Percentiles rank a stretch among this genome's conserved stretches.
These are phyloP conservation scores for Taphrina flavorubra DNA, from an alignment of 1,139 yeast genomes.

Conservation along the genomic window DNA sequence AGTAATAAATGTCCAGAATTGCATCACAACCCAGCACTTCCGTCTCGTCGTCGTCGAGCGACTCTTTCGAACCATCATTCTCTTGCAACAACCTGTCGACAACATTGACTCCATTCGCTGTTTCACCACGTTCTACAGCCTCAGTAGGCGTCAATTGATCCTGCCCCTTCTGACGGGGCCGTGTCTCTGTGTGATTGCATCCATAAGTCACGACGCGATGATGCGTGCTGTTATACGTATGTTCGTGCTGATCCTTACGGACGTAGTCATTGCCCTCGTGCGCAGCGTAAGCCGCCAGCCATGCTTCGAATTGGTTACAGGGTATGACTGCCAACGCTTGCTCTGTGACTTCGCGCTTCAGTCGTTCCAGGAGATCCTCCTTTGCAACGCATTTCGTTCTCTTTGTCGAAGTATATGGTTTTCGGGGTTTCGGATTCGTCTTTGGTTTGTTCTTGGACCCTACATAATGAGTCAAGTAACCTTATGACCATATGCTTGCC, in stretches of 20 bases:
- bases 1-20: conserved; percentile 38
- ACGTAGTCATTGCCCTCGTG: conserved; percentile 38
- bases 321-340: conserved; percentile 29
- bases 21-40: conserved; percentile 29
- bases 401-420: conserved; percentile 33
- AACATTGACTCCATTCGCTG: conserved; percentile 1
- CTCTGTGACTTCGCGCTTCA: conserved; percentile 29
- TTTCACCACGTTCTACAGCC: not conserved
- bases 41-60: not conserved
- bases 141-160: not conserved
- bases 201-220: conserved; percentile 40
- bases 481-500: too few relatives aligned
- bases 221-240: conserved; percentile 39
- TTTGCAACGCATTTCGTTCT: conserved; percentile 21
- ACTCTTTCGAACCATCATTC: not conserved
- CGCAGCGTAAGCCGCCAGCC: conserved; percentile 35
- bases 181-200: conserved; percentile 23
- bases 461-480: not conserved
- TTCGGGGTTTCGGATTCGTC: conserved; percentile 32
- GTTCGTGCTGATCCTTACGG: conserved; percentile 32
- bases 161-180: not conserved
- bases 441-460: conserved; percentile 28
- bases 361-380: conserved; percentile 33
- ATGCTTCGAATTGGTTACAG: conserved; percentile 30
- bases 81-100: not conserved